Base-by-base conservation (phyloP, 148 eudicot species). In the Amaranthus hypochondriacus region DNA sequence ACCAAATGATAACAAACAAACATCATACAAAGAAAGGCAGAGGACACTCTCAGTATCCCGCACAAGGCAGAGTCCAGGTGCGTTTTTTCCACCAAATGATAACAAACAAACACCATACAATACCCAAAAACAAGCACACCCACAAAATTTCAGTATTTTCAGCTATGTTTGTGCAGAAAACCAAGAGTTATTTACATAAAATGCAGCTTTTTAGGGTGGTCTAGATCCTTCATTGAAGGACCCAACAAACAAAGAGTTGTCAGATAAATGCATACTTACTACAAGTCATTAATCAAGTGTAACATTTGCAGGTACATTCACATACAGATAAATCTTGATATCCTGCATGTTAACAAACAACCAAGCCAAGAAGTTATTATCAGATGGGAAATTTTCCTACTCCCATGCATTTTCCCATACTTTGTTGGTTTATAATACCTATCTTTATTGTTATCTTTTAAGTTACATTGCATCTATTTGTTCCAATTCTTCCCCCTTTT, bases 381-480 rank as follows among this genome's bases (percentile, higher is more conserved):
- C 51, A 64, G 68, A 63, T 63, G 68, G 50, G 70, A 67, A 50
- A 9, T 9, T 67, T 50, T 67, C 9, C 12, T 9, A 67, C 56
- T 67, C 70, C 70, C 70, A 67, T 67, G 42, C 70, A 67, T 18
- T 67, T 5, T 67, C 70, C 70, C 56, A 50, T 51, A 51, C 70
- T 67, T 67, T 47, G 18, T 64, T 13, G 46, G 51, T 64, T 64
- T 21, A 28, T 0, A 28, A 28, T 28, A 28, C 39, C 39, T 28
- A 28, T 56, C 50, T 48, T 13, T 66, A 48, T 28, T 28, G 39
- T 66, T 66, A 48, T 48, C 54, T 46, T 28, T 28, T 28, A 28
- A 28, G 39, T 28, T 28, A 28, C 39, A 28, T 28, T 28, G 39
- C 39, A 28, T 28, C 39, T 28, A 28, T 28, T 28, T 28, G 39